Conservation (phyloP, 2,329 filamentous ascomycete species). For the Xylaria sp. region DNA sequence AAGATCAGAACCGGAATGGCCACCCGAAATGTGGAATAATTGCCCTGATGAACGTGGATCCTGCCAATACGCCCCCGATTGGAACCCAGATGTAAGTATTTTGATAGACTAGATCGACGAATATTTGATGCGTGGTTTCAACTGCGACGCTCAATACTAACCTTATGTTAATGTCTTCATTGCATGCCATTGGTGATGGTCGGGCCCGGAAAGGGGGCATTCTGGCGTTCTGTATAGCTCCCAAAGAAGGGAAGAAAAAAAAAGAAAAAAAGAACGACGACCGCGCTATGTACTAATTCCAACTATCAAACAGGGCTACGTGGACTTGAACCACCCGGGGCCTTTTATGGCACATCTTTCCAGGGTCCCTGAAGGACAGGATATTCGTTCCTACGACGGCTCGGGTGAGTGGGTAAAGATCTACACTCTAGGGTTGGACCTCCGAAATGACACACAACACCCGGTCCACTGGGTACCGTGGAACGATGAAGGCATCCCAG, state of each 20-base stretch:
- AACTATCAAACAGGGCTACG: neutral
- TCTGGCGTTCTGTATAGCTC: too few species aligned
- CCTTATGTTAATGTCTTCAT: too few species aligned
- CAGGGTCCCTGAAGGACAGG: conserved; percentile 23
- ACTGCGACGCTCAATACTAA: too few species aligned
- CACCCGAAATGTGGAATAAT: neutral
- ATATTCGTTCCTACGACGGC: conserved; percentile 28
- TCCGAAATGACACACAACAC: neutral
- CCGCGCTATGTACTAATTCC: neutral
- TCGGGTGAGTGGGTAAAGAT: conserved; percentile 33
- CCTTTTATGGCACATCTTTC: conserved; percentile 29
- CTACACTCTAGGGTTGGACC: conserved; percentile 22
- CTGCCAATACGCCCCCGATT: neutral
- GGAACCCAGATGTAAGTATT: neutral
- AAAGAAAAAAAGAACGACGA: neutral
- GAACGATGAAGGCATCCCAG: neutral
- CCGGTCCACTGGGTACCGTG: conserved; percentile 3
- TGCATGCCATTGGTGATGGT: too few species aligned
- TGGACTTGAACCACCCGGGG: conserved; percentile 27
- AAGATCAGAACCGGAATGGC: neutral
- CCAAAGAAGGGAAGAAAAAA: neutral
- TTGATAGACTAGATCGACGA: neutral
- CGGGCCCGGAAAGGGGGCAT: too few species aligned
- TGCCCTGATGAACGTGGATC: neutral
- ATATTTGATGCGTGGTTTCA: too few species aligned